Percentiles rank a stretch among this genome's conserved stretches.
Conservation (phyloP, 164 flowering plant species). For the Malania oleifera region DNA sequence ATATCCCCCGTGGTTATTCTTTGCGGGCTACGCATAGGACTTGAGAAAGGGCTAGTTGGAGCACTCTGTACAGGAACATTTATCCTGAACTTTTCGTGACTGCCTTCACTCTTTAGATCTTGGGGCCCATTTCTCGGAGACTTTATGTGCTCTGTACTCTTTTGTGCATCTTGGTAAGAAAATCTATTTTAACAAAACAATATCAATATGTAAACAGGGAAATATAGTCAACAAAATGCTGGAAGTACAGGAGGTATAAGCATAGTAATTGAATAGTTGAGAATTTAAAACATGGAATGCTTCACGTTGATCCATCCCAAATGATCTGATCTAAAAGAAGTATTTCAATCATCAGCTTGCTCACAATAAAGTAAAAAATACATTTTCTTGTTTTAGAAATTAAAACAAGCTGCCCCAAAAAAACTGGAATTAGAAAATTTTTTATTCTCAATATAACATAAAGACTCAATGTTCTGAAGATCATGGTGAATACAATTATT, state of each 20-base stretch:
- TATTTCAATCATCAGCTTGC: too few relatives aligned
- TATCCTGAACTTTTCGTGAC: conserved; percentile 18
- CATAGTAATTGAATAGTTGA: not conserved
- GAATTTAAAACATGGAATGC: not conserved
- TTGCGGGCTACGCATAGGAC: conserved; percentile 60
- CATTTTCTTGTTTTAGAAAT: too few relatives aligned
- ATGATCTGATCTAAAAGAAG: not conserved
- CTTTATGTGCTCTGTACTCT: conserved; percentile 19
- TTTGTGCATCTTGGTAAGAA: conserved; percentile 14
- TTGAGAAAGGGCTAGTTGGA: conserved; percentile 54
- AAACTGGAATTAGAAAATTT: too few relatives aligned
- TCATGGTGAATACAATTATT: too few relatives aligned
- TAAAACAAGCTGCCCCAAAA: too few relatives aligned
- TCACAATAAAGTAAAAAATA: too few relatives aligned
- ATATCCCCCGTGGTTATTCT: conserved; percentile 29
- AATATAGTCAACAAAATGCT: not conserved
- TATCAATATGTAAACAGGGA: not conserved
- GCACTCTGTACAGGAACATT: conserved; percentile 50
- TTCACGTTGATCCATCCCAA: not conserved
- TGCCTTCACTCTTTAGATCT: conserved; percentile 14
- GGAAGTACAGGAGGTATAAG: not conserved
- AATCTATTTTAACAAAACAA: conserved; percentile 21
- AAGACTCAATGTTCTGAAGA: too few relatives aligned
- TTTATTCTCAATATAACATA: too few relatives aligned
- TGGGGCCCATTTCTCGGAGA: conserved; percentile 23